Conservation (phyloP, 2,329 filamentous ascomycete species). For the Elsinoe perseae region DNA sequence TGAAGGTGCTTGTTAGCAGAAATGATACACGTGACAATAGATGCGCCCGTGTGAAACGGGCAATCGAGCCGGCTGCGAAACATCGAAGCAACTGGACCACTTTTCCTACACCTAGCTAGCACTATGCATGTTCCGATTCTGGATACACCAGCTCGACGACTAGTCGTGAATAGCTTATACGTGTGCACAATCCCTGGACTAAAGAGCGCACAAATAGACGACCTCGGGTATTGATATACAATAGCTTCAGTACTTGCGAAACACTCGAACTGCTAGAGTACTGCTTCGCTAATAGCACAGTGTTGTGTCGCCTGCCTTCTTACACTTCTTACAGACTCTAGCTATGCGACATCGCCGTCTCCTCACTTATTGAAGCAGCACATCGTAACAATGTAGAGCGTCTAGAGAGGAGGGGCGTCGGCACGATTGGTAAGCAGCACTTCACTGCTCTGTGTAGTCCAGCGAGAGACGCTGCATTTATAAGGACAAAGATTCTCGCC, state of each 20-base stretch:
- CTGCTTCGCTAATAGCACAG: neutral
- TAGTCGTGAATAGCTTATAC: slow-evolving; percentile 31
- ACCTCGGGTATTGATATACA: slow-evolving; percentile 30
- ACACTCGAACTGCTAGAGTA: slow-evolving; percentile 19
- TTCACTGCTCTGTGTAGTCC: slow-evolving; percentile 22
- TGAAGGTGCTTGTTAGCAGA: too few relatives aligned
- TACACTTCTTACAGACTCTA: neutral
- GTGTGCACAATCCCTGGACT: slow-evolving; percentile 32
- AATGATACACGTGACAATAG: too few relatives aligned
- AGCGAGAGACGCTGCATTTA: slow-evolving; percentile 24
- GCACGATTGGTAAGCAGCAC: slow-evolving; percentile 18
- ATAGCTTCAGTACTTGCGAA: slow-evolving; percentile 33
- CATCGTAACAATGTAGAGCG: neutral
- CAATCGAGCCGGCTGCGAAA: neutral
- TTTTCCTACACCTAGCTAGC: neutral
- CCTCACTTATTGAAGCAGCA: slow-evolving; percentile 6
- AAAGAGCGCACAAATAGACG: slow-evolving; percentile 26
- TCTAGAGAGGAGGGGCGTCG: slow-evolving; percentile 14
- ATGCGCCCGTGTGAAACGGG: slow-evolving; percentile 19
- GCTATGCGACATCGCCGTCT: slow-evolving; percentile 21
- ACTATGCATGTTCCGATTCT: neutral
- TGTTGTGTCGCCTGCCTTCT: neutral
- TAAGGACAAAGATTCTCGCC: slow-evolving; percentile 25
- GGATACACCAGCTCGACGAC: slow-evolving; percentile 29
- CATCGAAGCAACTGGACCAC: neutral